A percentile compares a stretch with the other conserved stretches of the same genome.
Conservation (phyloP, 805 yeast genomes). For the Yamadazyma endophytica region DNA sequence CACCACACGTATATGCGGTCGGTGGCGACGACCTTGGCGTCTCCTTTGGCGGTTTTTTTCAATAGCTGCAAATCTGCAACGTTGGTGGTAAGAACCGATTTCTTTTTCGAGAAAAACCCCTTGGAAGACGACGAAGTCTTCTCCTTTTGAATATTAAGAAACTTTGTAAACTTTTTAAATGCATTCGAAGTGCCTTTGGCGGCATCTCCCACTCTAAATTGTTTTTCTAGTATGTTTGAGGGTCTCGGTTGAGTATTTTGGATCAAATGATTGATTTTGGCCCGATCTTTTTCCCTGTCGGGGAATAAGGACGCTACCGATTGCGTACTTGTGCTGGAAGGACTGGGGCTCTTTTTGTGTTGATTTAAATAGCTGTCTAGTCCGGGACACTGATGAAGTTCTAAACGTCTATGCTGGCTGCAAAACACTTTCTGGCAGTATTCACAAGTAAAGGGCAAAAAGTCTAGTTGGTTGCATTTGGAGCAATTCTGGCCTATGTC, state of each 20-base stretch:
- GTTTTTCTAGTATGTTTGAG: conserved; percentile 20
- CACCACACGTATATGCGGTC: conserved; percentile 52
- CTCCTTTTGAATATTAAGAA: conserved; percentile 20
- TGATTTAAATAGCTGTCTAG: conserved; percentile 3
- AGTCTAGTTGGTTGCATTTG: conserved; percentile 51
- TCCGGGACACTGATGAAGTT: conserved; percentile 29
- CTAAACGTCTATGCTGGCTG: conserved; percentile 42
- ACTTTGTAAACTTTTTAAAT: conserved; percentile 22
- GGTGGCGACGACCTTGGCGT: conserved; percentile 32
- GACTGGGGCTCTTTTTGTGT: conserved; percentile 5
- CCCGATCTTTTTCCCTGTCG: conserved; percentile 40
- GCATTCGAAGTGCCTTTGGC: conserved; percentile 17
- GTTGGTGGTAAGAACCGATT: conserved; percentile 1
- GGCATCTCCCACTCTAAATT: conserved; percentile 26
- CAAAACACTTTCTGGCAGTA: conserved; percentile 45
- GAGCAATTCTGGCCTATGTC: conserved; percentile 58
- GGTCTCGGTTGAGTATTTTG: conserved; percentile 14
- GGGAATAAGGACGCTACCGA: conserved; percentile 50
- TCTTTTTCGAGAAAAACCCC: background rate
- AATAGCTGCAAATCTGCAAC: conserved; percentile 31
- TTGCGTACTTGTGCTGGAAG: conserved; percentile 6
- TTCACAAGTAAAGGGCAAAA: conserved; percentile 54
- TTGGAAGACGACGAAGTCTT: conserved; percentile 4
- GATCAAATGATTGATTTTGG: conserved; percentile 27
- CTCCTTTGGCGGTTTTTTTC: conserved; percentile 48